These are phyloP conservation scores for Baorangia bicolor DNA, from an alignment of 768 basidiomycete species.

Conservation along the genomic window DNA sequence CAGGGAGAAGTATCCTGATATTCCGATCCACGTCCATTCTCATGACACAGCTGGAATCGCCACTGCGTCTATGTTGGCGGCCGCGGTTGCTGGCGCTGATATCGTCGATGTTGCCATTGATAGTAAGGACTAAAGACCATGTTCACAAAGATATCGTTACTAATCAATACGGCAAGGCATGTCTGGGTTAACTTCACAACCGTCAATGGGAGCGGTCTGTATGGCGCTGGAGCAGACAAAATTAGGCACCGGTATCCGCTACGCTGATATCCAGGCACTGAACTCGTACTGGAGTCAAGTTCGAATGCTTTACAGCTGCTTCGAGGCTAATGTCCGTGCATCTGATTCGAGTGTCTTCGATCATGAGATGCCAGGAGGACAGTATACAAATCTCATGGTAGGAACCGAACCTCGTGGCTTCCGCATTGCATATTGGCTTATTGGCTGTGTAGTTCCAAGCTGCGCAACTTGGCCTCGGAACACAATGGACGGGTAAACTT, in stretches of 20 bases:
- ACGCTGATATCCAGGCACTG: conserved; percentile 94
- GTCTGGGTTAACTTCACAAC: conserved; percentile 98
- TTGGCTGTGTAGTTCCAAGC: conserved; percentile 83
- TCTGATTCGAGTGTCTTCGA: conserved; percentile 98
- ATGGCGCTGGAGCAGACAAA: conserved; percentile 92
- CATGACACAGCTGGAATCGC: conserved; percentile 99
- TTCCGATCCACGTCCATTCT: conserved; percentile 99
- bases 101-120: conserved; percentile 98
- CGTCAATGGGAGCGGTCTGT: conserved; percentile 97
- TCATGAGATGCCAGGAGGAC: conserved; percentile 99
- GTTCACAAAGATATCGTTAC: background rate
- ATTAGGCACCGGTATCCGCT: conserved; percentile 93
- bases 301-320: conserved; percentile 91
- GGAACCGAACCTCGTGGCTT: conserved; percentile 23
- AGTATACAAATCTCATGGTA: conserved; percentile 93
- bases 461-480: conserved; percentile 92
- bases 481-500: conserved; percentile 82
- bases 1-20: conserved; percentile 92
- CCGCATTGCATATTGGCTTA: conserved; percentile 20
- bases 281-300: conserved; percentile 99
- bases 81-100: conserved; percentile 96
- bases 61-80: conserved; percentile 94
- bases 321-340: conserved; percentile 96
- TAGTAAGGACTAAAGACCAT: conserved; percentile 53
- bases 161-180: conserved; percentile 60